phyloP scores from a whole-genome alignment of 805 yeast genomes.

The Brettanomyces custersianus region DNA sequence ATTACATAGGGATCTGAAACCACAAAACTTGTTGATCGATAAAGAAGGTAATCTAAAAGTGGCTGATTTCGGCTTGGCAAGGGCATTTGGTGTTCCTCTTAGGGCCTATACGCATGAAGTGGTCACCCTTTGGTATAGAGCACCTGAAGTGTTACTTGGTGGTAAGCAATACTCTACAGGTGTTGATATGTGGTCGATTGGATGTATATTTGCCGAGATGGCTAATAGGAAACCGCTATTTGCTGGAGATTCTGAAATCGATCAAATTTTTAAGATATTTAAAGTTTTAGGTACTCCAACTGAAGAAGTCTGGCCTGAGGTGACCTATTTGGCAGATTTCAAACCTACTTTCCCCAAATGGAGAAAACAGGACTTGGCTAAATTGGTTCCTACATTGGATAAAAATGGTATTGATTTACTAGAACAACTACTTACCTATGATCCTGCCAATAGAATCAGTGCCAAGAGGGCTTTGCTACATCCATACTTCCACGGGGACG shows the following conservation, averaged over 20 bases:
- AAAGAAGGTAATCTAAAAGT: constrained; percentile 90
- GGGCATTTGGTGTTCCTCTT: constrained; percentile 96
- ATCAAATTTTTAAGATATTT: constrained; percentile 90
- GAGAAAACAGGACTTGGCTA: constrained; percentile 63
- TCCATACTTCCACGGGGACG: constrained; percentile 69
- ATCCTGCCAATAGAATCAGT: constrained; percentile 87
- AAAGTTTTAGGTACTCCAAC: constrained; percentile 90
- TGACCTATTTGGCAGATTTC: constrained; percentile 82
- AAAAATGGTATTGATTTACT: constrained; percentile 77
- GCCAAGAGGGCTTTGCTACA: constrained; percentile 89
- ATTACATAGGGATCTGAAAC: constrained; percentile 91
- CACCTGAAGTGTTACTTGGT: constrained; percentile 92
- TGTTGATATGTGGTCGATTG: constrained; percentile 98
- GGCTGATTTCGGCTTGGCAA: constrained; percentile 90
- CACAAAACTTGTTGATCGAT: constrained; percentile 89
- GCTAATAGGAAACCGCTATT: constrained; percentile 89
- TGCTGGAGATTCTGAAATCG: constrained; percentile 97
- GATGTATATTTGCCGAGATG: constrained; percentile 98
- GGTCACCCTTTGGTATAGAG: constrained; percentile 95
- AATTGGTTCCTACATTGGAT: constrained; percentile 71
- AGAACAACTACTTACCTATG: constrained; percentile 73
- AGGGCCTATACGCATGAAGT: constrained; percentile 97
- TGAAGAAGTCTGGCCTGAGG: constrained; percentile 93
- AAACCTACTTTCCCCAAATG: constrained; percentile 91
- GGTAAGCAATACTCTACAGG: constrained; percentile 97